These are phyloP conservation scores for Bryum argenteum DNA, from an alignment of 225 moss, liverwort and hornwort species.

Conservation along the genomic window DNA sequence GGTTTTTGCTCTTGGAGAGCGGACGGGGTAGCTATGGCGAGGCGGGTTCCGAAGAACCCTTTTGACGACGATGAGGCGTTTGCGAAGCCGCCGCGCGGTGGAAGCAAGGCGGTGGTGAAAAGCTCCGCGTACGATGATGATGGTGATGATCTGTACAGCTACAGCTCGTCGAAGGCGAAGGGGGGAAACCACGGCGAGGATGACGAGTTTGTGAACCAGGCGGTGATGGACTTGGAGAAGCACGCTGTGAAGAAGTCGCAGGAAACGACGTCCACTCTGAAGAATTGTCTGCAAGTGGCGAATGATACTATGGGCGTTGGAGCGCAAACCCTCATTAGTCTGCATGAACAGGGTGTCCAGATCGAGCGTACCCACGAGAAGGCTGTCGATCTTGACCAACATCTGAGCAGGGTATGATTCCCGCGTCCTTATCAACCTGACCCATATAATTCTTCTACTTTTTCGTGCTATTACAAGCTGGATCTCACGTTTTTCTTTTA, in stretches of 20 bases:
- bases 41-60: conserved; percentile 48
- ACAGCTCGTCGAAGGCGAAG: conserved; percentile 40
- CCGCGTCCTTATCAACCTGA: no score
- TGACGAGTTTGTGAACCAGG: conserved; percentile 58
- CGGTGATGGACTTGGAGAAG: conserved; percentile 58
- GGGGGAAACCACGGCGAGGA: conserved; percentile 29
- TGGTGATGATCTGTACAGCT: conserved; percentile 56
- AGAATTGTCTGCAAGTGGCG: conserved; percentile 56
- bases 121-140: conserved; percentile 24
- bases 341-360: conserved; percentile 63
- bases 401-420: conserved; percentile 51
- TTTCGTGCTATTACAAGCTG: no score
- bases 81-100: conserved; percentile 39
- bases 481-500: no score
- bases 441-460: no score
- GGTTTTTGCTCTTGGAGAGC: background rate
- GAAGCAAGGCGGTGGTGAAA: conserved; percentile 33
- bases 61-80: conserved; percentile 40
- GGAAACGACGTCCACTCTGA: conserved; percentile 56
- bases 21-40: conserved; percentile 26
- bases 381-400: conserved; percentile 63
- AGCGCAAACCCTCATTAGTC: conserved; percentile 46
- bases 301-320: conserved; percentile 63
- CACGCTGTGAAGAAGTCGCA: conserved; percentile 58
- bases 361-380: conserved; percentile 64